Evolutionary conservation across 805 yeast genomes (phyloP), one percentile per base, ranked within the genome.

Genomic region (Ogataea pilisensis): DNA sequence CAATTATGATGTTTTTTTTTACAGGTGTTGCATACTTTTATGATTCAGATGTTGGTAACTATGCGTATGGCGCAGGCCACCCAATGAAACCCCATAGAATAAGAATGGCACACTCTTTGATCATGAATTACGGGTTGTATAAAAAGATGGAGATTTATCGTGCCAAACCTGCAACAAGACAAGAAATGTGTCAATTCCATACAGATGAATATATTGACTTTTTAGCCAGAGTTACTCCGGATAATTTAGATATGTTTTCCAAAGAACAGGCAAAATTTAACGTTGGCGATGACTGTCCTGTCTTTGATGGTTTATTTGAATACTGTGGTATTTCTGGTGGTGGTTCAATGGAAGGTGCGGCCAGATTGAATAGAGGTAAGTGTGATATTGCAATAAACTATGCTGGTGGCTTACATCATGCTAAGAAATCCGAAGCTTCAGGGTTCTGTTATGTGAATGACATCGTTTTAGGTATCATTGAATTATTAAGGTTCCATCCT

Each of bases 81-180:
- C 97, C 97, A 31, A 93, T 93, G 99, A 93, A 93, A 62, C 99
- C 99, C 19, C 97, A 91, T 64, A 80, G 99, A 60, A 89, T 93
- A 68, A 84, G 98, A 78, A 90, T 93, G 95, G 95, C 98, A 7
- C 98, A 93, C 64, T 87, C 95, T 31, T 73, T 93, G 56, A 86
- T 93, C 50, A 91, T 93, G 95, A 90, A 91, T 66, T 93, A 93
- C 63, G 98, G 97, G 1, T 74, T 93, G 39, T 90, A 93, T 69
- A 88, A 90, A 64, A 85, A 91, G 66, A 91, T 93, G 96, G 98
- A 93, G 61, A 87, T 93, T 36, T 90, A 90, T 64, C 76, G 97
- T 37, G 97, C 98, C 32, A 90, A 89, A 63, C 96, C 98, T 1
- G 99, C 99, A 31, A 90, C 98, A 14, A 85, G 87, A 60, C 96